Base-by-base conservation (phyloP, 768 basidiomycete genomes). In the Boletus sp. region DNA sequence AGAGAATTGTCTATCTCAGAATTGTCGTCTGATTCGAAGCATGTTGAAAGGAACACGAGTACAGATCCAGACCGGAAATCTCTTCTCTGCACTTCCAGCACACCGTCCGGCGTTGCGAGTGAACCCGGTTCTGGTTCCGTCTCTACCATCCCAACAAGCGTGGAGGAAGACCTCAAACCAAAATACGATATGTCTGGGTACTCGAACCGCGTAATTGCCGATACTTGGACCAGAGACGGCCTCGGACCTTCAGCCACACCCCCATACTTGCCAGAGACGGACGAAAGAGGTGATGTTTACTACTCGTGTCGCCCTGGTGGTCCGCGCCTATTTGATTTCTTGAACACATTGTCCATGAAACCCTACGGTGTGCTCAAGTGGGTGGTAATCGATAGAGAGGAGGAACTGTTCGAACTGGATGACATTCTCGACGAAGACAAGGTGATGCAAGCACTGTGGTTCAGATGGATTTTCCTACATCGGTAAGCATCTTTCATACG, bases 401-500 rank as follows among this genome's bases (percentile, higher is more conserved):
- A 90, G 46, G 88, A 90, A 57, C 75, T 91, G 0, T 90, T 82
- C 53, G 85, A 89, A 56, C 72, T 79, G 42, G 84, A 88, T 55
- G 83, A 90, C 61, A 74, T 90, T 11, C 74, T 75, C 38, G 88
- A 89, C 53, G 87, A 90, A 57, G 82, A 87, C 54, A 92, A 91
- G 66, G 83, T 90, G 7, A 86, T 92, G 75, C 81, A 83, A 51
- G 87, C 88, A 6, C 70, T 91, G 13, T 91, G 89, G 89, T 81
- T 74, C 13, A 66, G 90, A 48, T 91, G 88, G 88, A 87, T 90
- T 4, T 68, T 83, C 47, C 65, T 84, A 32, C 78, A 87, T 61
- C 71, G 81, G 85, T 84, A 46, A 47, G 74, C 48, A 14, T 21
- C n/a, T 19, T 30, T 38, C 7, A 19, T 47, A n/a, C 14, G 8